phyloP scores from a whole-genome alignment of 352 stramenopile species.

The Phytophthora tentaculata region DNA sequence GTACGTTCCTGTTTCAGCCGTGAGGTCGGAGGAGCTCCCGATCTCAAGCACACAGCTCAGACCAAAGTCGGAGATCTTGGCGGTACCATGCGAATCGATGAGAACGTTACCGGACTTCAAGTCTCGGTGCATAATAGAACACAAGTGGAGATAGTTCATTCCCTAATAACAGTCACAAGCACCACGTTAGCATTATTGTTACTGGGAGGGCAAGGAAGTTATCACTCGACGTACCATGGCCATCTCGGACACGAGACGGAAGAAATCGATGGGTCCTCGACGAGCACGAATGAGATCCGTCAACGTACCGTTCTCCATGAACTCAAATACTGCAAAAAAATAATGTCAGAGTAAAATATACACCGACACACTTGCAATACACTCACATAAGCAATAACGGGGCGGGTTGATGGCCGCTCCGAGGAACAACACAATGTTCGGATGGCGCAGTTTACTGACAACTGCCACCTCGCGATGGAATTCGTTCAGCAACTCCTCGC shows the following conservation, averaged over 20 bases:
- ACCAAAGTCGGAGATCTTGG: conserved; percentile 91
- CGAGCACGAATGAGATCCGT: conserved; percentile 79
- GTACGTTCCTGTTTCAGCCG: conserved; percentile 89
- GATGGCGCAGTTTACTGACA: conserved; percentile 85
- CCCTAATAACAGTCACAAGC: conserved; percentile 59
- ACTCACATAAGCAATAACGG: conserved; percentile 77
- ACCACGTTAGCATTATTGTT: conserved; percentile 1
- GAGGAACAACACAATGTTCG: conserved; percentile 89
- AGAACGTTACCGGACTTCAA: conserved; percentile 96
- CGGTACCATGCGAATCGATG: conserved; percentile 79
- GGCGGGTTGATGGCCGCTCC: conserved; percentile 78
- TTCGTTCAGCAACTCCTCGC: conserved; percentile 84
- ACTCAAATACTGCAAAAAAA: conserved; percentile 74
- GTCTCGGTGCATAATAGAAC: conserved; percentile 95
- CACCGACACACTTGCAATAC: too few species aligned
- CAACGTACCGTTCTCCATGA: conserved; percentile 88
- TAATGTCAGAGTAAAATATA: too few species aligned
- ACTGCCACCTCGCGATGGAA: conserved; percentile 87
- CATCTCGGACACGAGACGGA: conserved; percentile 76
- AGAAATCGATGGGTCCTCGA: conserved; percentile 81
- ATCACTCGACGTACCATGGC: conserved; percentile 59
- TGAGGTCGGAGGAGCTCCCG: conserved; percentile 77
- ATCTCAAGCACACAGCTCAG: conserved; percentile 88
- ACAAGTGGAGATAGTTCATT: conserved; percentile 95
- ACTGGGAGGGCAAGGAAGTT: not conserved